Evolutionary conservation across 768 basidiomycete genomes (phyloP).

Genomic region (Termitomyces sp.): DNA sequence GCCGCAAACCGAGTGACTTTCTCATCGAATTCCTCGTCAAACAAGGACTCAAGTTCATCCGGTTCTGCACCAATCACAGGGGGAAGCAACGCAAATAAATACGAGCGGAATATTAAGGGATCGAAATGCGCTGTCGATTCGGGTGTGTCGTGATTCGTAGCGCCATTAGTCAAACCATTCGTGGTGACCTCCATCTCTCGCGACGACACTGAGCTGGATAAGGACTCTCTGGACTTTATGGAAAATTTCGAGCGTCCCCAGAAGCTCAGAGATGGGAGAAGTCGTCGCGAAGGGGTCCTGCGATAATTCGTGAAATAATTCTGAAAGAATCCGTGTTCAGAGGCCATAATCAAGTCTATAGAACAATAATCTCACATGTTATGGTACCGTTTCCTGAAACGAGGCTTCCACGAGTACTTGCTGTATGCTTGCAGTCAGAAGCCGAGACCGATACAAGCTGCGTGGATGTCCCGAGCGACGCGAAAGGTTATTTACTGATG

Average conservation of each 20-base stretch:
- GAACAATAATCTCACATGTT: conserved; percentile 14
- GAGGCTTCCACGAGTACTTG: neutral
- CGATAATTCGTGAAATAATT: conserved; percentile 25
- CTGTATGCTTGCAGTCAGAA: neutral
- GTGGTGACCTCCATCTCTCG: conserved; percentile 23
- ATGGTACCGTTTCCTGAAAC: neutral
- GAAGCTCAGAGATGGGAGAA: conserved; percentile 12
- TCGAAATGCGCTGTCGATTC: conserved; percentile 50
- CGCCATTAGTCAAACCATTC: conserved; percentile 26
- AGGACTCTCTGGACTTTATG: conserved; percentile 13
- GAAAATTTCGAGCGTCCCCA: conserved; percentile 15
- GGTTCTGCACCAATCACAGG: conserved; percentile 74
- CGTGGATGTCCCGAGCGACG: conserved; percentile 1
- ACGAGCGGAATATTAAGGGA: conserved; percentile 63
- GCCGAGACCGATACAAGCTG: neutral
- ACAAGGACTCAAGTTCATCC: conserved; percentile 61
- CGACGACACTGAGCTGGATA: conserved; percentile 10
- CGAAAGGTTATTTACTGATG: neutral
- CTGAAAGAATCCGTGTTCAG: conserved; percentile 21
- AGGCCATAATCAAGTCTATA: conserved; percentile 11
- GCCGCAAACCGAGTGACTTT: conserved; percentile 71
- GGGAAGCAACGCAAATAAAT: conserved; percentile 70
- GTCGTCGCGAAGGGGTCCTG: conserved; percentile 23
- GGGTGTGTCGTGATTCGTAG: conserved; percentile 21
- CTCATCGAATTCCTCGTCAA: conserved; percentile 74